Evolutionary conservation across 176 grass and related monocot species (phyloP).

Genomic region (Paspalum vaginatum): DNA sequence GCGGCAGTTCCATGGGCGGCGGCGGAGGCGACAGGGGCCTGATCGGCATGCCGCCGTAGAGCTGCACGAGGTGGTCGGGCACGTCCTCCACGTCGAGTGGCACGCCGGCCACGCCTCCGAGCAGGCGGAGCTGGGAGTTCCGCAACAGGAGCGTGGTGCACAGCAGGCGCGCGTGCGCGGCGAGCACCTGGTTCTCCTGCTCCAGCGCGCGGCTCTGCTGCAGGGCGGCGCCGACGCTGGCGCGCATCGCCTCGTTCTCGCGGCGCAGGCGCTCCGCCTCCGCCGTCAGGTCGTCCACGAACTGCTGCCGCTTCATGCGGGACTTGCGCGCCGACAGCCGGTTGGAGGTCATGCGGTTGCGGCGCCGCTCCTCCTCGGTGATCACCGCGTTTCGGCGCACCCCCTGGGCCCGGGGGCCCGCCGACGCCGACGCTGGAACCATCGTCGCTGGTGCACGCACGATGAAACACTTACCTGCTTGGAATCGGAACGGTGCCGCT

Average conservation of each 20-base stretch:
- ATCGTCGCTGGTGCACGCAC: background rate
- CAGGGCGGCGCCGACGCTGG: slow-evolving; percentile 12
- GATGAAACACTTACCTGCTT: background rate
- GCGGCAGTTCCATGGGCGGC: background rate
- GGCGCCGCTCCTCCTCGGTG: slow-evolving; percentile 75
- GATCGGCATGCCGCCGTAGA: slow-evolving; percentile 40
- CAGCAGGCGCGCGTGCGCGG: slow-evolving; percentile 49
- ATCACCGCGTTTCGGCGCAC: slow-evolving; percentile 15
- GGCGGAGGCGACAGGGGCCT: background rate
- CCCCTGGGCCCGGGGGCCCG: background rate
- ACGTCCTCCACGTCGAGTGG: slow-evolving; percentile 66
- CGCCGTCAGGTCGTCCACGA: slow-evolving; percentile 45
- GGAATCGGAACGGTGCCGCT: background rate
- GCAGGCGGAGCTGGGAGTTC: slow-evolving; percentile 51
- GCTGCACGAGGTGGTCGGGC: slow-evolving; percentile 51
- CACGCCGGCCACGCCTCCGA: slow-evolving; percentile 52
- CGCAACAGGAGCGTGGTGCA: slow-evolving; percentile 49
- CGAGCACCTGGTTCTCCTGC: slow-evolving; percentile 62
- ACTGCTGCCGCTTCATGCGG: slow-evolving; percentile 68
- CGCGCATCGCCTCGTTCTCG: slow-evolving; percentile 57
- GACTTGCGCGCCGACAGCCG: slow-evolving; percentile 78
- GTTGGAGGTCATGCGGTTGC: slow-evolving; percentile 82
- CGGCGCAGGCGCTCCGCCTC: slow-evolving; percentile 33
- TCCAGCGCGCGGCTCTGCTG: slow-evolving; percentile 51
- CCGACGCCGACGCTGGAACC: slow-evolving; percentile 8